Evolutionary conservation across 192 early-diverging fungal genomes (phyloP).

Genomic region (Mortierella hygrophila): DNA sequence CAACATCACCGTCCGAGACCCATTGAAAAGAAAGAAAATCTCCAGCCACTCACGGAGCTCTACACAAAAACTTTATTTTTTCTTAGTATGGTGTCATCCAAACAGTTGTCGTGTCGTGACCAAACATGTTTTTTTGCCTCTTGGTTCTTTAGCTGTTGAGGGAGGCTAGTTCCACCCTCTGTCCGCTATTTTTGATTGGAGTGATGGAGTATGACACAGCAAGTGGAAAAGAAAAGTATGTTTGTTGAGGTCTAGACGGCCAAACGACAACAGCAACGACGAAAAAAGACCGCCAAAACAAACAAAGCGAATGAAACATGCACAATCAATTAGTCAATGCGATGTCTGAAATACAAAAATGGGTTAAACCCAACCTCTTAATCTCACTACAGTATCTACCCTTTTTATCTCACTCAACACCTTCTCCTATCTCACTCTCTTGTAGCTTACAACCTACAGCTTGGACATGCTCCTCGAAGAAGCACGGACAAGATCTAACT

Average conservation of each 20-base stretch:
- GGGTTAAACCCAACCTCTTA: not conserved
- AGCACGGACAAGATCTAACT: slow-evolving; percentile 3
- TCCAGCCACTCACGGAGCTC: not conserved
- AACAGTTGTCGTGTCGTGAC: not conserved
- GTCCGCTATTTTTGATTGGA: too few relatives aligned
- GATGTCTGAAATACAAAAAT: not conserved
- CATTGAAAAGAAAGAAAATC: not conserved
- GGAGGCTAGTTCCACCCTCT: too few relatives aligned
- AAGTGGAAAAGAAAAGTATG: not conserved
- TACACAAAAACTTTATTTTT: not conserved
- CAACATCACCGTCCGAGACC: not conserved
- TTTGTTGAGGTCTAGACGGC: not conserved
- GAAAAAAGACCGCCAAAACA: not conserved
- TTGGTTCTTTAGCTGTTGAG: too few relatives aligned
- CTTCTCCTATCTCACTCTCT: not conserved
- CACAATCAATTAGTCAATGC: not conserved
- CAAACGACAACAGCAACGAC: not conserved
- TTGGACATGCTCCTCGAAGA: slow-evolving; percentile 14
- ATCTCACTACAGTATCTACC: not conserved
- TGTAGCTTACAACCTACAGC: not conserved
- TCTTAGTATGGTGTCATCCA: not conserved
- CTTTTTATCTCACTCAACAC: too few relatives aligned
- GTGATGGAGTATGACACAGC: too few relatives aligned
- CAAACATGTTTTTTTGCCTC: too few relatives aligned
- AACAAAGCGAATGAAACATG: not conserved